Conservation (phyloP, 2,329 filamentous ascomycete species). For the Aspergillus transmontanensis region DNA sequence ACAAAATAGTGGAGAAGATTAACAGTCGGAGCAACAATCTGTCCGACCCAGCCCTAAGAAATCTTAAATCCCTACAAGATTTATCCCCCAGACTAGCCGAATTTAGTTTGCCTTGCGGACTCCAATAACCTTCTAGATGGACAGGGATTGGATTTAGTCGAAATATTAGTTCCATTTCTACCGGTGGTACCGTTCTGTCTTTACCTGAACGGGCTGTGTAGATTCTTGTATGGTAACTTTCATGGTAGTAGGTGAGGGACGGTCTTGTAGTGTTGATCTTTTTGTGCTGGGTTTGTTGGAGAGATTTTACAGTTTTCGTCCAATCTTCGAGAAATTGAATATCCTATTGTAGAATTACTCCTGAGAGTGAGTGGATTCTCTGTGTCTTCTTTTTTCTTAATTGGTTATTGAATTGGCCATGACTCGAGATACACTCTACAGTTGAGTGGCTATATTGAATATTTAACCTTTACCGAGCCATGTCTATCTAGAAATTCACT, state of each 20-base stretch:
- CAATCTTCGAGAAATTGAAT: no score
- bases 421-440: no score
- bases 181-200: background rate
- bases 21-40: background rate
- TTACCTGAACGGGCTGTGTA: background rate
- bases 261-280: background rate
- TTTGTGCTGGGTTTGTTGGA: background rate
- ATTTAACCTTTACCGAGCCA: background rate
- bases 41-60: background rate
- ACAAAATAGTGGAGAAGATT: background rate
- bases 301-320: background rate
- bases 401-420: no score
- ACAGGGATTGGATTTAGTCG: background rate
- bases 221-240: background rate
- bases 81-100: background rate
- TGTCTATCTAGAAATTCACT: accelerated
- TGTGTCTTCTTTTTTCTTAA: background rate
- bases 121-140: background rate
- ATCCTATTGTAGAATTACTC: background rate
- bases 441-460: background rate
- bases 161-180: background rate
- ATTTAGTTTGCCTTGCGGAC: background rate
- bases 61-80: background rate
- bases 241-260: accelerated
- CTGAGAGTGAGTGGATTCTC: background rate